These are phyloP conservation scores for Colletotrichum sp. DNA, from an alignment of 2,329 filamentous ascomycete genomes.

Conservation along the genomic window DNA sequence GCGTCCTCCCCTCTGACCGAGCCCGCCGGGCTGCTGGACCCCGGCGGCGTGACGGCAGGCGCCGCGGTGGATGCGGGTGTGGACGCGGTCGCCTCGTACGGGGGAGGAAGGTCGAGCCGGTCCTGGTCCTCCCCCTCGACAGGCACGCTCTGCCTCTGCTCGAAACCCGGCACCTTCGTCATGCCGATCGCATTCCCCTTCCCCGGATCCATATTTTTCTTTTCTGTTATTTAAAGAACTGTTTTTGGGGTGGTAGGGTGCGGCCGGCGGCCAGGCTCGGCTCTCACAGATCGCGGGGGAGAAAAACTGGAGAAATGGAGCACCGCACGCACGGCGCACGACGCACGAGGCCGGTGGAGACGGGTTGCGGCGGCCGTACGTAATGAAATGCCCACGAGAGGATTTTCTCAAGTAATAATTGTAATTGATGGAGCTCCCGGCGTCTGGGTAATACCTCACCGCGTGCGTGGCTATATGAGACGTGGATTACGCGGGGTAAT, in stretches of 20 bases:
- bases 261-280: conserved; percentile 7
- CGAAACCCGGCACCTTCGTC: background rate
- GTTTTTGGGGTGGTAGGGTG: background rate
- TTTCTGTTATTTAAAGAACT: background rate
- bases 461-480: background rate
- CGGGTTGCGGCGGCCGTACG: conserved; percentile 3
- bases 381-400: background rate
- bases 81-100: conserved; percentile 1
- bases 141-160: background rate
- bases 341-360: background rate
- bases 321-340: background rate
- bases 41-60: background rate
- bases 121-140: background rate
- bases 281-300: background rate
- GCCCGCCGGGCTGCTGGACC: background rate
- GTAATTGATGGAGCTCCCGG: conserved; percentile 10
- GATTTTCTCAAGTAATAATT: conserved; percentile 20
- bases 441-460: background rate
- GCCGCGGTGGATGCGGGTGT: background rate
- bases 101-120: background rate
- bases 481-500: conserved; percentile 21
- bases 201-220: background rate
- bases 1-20: background rate
- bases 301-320: background rate
- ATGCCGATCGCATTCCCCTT: background rate